Base-by-base conservation (phyloP, 75 land plant species). In the Pinus albicaulis region DNA sequence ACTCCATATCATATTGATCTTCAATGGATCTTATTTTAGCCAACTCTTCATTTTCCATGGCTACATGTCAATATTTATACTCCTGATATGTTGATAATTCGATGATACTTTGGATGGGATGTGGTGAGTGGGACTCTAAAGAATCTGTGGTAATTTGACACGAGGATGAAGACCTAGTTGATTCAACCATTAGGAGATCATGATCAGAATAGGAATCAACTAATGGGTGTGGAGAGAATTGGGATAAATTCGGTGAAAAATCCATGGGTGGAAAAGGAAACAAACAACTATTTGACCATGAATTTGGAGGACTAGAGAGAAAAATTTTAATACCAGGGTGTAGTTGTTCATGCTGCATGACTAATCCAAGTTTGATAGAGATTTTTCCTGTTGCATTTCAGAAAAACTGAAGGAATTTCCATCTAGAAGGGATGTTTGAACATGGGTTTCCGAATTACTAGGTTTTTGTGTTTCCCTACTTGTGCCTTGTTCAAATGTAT, bases 1-100 rank as follows among this genome's bases (percentile, higher is more conserved):
- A 90, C 72, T 87, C 87, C 82, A 87, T 85, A 48, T 85, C 82
- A 56, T 90, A 83, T 65, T 87, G 77, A 76, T 90, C 92, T 13
- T 87, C 89, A 3, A 90, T 71, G 52, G 78, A 81, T 56, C 80
- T 78, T 13, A 90, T 90, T 82, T 87, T 84, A 8, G 83, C 89
- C 81, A 90, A 82, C 68, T 77, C 81, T 61, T 81, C 81, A 55
- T 87, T 87, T 24, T 77, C 92, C 87, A 90, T 81, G 1, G 82
- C 82, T 41, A 38, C 48, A 68, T 36, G 71, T 23, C 71, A 68
- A 2, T 48, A 36, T 68, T 68, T 68, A 34, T 36, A 3, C 38
- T 38, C 71, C 36, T 68, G 71, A 19, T 38, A 48, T 8, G 68
- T 31, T 15, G 28, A 28, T 1, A 68, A 36, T 2, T 68, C 71